Conservation (phyloP, 2,329 filamentous ascomycete genomes). For the Chalara sp. region DNA sequence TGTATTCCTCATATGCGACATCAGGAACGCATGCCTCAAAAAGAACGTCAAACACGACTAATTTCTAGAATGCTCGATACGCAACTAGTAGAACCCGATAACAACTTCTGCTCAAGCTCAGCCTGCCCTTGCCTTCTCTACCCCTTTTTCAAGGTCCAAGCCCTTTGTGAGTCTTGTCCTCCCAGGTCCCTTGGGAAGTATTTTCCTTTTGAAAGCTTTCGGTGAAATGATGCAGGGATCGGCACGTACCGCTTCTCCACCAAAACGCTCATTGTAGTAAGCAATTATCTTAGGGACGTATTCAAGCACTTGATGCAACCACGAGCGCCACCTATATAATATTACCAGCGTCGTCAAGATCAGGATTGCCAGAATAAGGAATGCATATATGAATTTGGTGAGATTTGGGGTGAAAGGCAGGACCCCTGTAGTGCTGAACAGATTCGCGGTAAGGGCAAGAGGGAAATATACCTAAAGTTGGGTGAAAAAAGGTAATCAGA, state of each 20-base stretch:
- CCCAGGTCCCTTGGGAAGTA: too few relatives aligned
- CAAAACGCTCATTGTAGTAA: neutral
- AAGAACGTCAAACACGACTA: neutral
- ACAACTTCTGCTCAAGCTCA: too few relatives aligned
- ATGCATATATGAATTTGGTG: neutral
- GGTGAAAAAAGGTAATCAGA: neutral
- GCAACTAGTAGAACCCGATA: too few relatives aligned
- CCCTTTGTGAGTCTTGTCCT: neutral
- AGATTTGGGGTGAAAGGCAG: conserved; percentile 4
- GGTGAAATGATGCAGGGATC: too few relatives aligned
- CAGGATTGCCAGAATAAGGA: conserved; percentile 3
- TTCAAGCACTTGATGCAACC: neutral
- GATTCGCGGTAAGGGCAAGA: conserved; percentile 1
- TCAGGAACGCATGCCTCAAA: neutral
- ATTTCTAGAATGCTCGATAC: neutral
- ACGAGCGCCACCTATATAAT: conserved; percentile 1
- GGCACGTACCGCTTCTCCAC: neutral
- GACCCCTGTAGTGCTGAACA: conserved; percentile 3
- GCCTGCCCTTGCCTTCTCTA: too few relatives aligned
- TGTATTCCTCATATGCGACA: neutral
- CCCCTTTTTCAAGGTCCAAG: neutral
- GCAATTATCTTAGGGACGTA: neutral
- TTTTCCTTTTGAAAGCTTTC: too few relatives aligned
- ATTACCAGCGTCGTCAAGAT: conserved; percentile 1
- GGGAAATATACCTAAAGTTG: conserved; percentile 1